Percentiles rank a stretch among this genome's conserved stretches.
phyloP scores from a whole-genome alignment of 352 stramenopile genomes.

The Sclerospora graminicola region DNA sequence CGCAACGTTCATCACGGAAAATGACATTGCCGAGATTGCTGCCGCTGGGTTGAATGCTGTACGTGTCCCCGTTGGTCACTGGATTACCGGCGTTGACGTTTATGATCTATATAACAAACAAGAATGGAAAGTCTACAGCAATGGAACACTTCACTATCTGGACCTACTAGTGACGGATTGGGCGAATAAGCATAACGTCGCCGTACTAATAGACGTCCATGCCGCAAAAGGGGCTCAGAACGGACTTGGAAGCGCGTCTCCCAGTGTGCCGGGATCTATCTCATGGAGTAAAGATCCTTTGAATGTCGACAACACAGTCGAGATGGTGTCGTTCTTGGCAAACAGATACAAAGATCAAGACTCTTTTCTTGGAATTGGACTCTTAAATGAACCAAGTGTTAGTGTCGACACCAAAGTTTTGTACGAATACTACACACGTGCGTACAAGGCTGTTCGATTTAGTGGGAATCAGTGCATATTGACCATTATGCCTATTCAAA shows the following conservation, averaged over 20 bases:
- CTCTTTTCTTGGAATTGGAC: slow-evolving; percentile 58
- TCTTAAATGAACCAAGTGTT: slow-evolving; percentile 59
- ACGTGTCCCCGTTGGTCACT: slow-evolving; percentile 44
- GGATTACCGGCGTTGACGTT: slow-evolving; percentile 38
- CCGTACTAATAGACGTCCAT: slow-evolving; percentile 41
- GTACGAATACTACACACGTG: slow-evolving; percentile 66
- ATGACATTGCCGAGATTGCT: slow-evolving; percentile 37
- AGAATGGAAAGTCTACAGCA: slow-evolving; percentile 32
- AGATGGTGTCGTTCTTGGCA: slow-evolving; percentile 43
- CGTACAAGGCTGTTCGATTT: slow-evolving; percentile 44
- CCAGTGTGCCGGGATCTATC: slow-evolving; percentile 25
- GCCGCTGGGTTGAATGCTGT: slow-evolving; percentile 42
- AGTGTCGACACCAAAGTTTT: slow-evolving; percentile 34
- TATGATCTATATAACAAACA: slow-evolving; percentile 17
- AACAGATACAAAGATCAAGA: slow-evolving; percentile 47
- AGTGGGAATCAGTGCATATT: slow-evolving; percentile 58
- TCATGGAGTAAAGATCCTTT: slow-evolving; percentile 46
- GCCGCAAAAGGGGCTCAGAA: slow-evolving; percentile 48
- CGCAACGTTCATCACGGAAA: slow-evolving; percentile 53
- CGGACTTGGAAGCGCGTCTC: too few species aligned
- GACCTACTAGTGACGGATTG: slow-evolving; percentile 36
- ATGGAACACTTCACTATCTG: slow-evolving; percentile 28
- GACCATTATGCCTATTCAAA: slow-evolving; percentile 45
- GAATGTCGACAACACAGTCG: slow-evolving; percentile 49
- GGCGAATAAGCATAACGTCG: slow-evolving; percentile 42